Evolutionary conservation across 768 basidiomycete genomes (phyloP).

Genomic region (Antrodiella citrinella): DNA sequence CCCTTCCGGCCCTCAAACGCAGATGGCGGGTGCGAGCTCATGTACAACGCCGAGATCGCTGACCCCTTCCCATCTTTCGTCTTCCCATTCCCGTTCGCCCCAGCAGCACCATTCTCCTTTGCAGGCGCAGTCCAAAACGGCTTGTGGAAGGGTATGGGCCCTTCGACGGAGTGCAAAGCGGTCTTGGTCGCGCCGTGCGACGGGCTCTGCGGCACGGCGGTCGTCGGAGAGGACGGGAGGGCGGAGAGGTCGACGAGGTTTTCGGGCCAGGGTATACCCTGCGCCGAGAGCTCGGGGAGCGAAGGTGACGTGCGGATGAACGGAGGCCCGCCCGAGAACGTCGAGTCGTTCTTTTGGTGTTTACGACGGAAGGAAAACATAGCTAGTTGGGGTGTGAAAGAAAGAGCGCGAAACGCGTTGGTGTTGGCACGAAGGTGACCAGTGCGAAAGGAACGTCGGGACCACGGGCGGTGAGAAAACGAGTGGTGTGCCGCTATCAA

Average conservation of each 20-base stretch:
- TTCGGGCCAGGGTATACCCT: conserved; percentile 81
- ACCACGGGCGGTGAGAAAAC: too few species aligned
- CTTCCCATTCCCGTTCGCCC: conserved; percentile 9
- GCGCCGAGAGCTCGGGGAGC: conserved; percentile 66
- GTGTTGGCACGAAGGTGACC: background rate
- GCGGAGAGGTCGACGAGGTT: conserved; percentile 68
- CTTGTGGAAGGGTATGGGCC: conserved; percentile 74
- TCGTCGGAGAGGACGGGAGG: conserved; percentile 35
- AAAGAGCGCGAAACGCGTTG: too few species aligned
- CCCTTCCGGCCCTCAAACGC: conserved; percentile 53
- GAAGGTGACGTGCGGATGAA: conserved; percentile 76
- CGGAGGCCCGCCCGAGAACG: conserved; percentile 27
- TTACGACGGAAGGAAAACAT: conserved; percentile 74
- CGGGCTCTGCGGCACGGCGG: conserved; percentile 24
- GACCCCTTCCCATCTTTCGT: conserved; percentile 25
- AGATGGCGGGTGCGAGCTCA: conserved; percentile 38
- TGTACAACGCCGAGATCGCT: conserved; percentile 62
- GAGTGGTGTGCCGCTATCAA: too few species aligned
- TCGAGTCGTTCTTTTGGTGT: conserved; percentile 43
- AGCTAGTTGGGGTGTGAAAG: conserved; percentile 10
- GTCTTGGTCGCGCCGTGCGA: conserved; percentile 63
- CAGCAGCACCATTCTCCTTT: background rate
- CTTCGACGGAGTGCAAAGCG: conserved; percentile 45
- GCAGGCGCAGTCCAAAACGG: conserved; percentile 39
- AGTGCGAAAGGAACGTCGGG: too few species aligned